Evolutionary conservation across 2,329 filamentous ascomycete genomes (phyloP).

Genomic region (Emmonsiellopsis sp.): DNA sequence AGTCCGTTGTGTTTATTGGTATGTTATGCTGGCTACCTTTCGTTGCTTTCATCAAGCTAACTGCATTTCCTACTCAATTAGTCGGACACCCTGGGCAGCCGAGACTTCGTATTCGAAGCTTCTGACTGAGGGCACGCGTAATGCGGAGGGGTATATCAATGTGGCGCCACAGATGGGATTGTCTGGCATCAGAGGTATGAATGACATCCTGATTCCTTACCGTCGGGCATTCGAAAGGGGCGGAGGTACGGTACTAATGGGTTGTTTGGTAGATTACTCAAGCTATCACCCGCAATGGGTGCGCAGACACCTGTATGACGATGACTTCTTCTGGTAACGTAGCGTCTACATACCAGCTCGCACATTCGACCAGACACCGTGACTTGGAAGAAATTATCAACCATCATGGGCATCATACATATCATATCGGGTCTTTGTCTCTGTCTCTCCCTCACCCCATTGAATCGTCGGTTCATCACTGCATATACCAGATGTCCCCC

Average conservation of each 20-base stretch:
- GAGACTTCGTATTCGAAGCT: conserved; percentile 20
- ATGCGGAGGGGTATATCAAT: conserved; percentile 36
- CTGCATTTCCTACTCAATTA: conserved; percentile 10
- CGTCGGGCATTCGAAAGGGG: not conserved
- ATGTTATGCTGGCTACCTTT: conserved; percentile 8
- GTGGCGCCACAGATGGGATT: conserved; percentile 34
- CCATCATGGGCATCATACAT: no score
- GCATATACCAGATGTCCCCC: no score
- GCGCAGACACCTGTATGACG: conserved; percentile 13
- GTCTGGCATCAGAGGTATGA: conserved; percentile 28
- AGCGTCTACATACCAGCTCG: not conserved
- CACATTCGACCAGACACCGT: no score
- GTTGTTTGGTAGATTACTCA: conserved; percentile 25
- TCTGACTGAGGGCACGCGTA: conserved; percentile 18
- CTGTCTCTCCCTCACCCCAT: no score
- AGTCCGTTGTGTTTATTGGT: conserved; percentile 39
- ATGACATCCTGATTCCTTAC: conserved; percentile 1
- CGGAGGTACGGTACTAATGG: conserved; percentile 2
- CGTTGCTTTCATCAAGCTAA: not conserved
- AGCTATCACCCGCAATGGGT: conserved; percentile 33
- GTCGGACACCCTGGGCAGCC: conserved; percentile 32
- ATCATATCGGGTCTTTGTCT: no score
- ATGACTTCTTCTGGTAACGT: not conserved
- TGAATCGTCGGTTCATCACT: no score
- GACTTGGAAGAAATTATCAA: no score